Evolutionary conservation across 371 early-diverging fungal genomes (phyloP).

Genomic region (Rhizopus arrhizus): DNA sequence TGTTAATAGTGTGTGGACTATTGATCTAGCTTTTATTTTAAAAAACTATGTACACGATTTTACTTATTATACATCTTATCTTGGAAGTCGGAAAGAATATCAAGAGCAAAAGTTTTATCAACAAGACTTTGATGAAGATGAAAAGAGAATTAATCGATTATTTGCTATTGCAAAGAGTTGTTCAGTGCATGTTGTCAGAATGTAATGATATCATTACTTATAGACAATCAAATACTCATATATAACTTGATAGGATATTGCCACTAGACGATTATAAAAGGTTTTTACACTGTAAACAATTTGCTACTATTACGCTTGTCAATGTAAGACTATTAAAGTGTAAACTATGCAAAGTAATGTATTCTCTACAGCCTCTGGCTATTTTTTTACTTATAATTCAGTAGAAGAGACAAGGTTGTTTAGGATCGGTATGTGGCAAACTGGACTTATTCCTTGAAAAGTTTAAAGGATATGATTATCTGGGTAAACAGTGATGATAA

Average conservation of each 20-base stretch:
- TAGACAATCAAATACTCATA: neutral
- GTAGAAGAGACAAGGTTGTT: conserved; percentile 48
- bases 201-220: conserved; percentile 41
- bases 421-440: conserved; percentile 43
- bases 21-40: conserved; percentile 81
- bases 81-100: conserved; percentile 79
- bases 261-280: conserved; percentile 79
- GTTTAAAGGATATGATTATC: conserved; percentile 53
- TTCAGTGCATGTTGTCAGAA: conserved; percentile 72
- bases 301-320: conserved; percentile 75
- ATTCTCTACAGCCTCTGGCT: neutral
- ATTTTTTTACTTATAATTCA: neutral
- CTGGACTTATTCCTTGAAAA: conserved; percentile 49
- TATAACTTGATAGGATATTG: conserved; percentile 49
- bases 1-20: conserved; percentile 85
- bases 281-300: conserved; percentile 72
- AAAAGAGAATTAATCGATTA: conserved; percentile 70
- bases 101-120: conserved; percentile 71
- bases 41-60: conserved; percentile 74
- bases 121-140: conserved; percentile 71
- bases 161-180: conserved; percentile 77
- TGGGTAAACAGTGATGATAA: conserved; percentile 31
- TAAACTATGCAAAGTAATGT: conserved; percentile 54
- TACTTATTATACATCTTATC: conserved; percentile 83
- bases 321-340: conserved; percentile 69